Percentiles rank a stretch among this genome's conserved stretches.
These are phyloP conservation scores for Amphibolis antarctica DNA, from an alignment of 106 monocot species.

Conservation along the genomic window DNA sequence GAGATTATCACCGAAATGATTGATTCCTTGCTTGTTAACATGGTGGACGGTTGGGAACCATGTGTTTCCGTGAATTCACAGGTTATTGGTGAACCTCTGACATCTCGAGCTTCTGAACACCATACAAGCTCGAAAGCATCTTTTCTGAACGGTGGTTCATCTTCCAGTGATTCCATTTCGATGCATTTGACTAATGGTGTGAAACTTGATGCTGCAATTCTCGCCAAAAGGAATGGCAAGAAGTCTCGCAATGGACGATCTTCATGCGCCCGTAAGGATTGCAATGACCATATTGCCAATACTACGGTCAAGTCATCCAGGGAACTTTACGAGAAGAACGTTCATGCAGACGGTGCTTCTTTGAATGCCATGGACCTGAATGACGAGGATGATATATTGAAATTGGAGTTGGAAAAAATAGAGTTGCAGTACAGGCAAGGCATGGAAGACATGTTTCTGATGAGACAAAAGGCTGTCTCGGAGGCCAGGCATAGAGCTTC, in stretches of 20 bases:
- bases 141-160: background rate
- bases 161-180: background rate
- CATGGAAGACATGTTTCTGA: background rate
- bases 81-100: background rate
- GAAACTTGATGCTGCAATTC: background rate
- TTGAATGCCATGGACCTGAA: background rate
- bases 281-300: background rate
- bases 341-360: background rate
- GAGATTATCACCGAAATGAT: conserved; percentile 30
- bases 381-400: conserved; percentile 2
- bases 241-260: background rate
- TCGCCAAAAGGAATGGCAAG: background rate
- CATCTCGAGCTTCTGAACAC: background rate
- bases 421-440: background rate
- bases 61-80: conserved; percentile 15
- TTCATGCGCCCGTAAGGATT: background rate
- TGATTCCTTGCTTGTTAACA: conserved; percentile 38
- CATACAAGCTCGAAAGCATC: background rate
- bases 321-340: background rate
- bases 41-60: conserved; percentile 37
- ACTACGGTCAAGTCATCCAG: background rate
- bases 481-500: background rate
- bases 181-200: background rate
- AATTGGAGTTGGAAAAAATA: conserved; percentile 3
- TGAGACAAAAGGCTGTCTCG: background rate